Percentiles rank a stretch among this genome's conserved stretches.
Conservation (phyloP, 805 yeast species). For the Jamesozyma rosinii region DNA sequence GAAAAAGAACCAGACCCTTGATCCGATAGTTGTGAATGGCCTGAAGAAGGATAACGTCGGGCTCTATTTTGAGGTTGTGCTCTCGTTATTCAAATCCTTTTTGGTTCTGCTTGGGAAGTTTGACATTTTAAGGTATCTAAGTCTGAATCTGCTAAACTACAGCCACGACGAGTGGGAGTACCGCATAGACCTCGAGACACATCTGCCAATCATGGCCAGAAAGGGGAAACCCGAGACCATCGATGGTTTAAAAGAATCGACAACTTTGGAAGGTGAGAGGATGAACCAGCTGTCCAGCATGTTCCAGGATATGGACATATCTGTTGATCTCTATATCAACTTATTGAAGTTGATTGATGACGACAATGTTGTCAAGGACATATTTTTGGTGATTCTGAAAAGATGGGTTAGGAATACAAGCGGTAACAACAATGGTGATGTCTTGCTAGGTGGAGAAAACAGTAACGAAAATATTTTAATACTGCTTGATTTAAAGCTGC, state of each 20-base stretch:
- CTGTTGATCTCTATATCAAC: slow-evolving; percentile 35
- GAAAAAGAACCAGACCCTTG: slow-evolving; percentile 22
- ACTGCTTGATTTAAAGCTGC: slow-evolving; percentile 50
- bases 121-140: slow-evolving; percentile 20
- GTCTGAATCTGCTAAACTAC: slow-evolving; percentile 27
- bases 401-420: slow-evolving; percentile 43
- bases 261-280: slow-evolving; percentile 1
- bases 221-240: background rate
- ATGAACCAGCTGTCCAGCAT: slow-evolving; percentile 19
- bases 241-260: too few relatives aligned
- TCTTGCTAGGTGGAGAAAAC: background rate
- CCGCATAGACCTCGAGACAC: slow-evolving; percentile 30
- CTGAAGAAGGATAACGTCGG: slow-evolving; percentile 4
- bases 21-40: slow-evolving; percentile 9
- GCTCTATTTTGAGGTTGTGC: slow-evolving; percentile 26
- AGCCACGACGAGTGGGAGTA: slow-evolving; percentile 33
- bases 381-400: slow-evolving; percentile 45
- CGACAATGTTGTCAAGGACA: slow-evolving; percentile 33
- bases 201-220: slow-evolving; percentile 19
- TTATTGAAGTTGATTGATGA: slow-evolving; percentile 45
- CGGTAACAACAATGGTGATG: background rate
- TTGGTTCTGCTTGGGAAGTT: slow-evolving; percentile 25
- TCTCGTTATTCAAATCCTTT: slow-evolving; percentile 29
- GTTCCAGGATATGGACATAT: slow-evolving; percentile 37
- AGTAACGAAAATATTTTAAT: slow-evolving; percentile 41